These are phyloP conservation scores for Suillus variegatus DNA, from an alignment of 768 basidiomycete species.

Conservation along the genomic window DNA sequence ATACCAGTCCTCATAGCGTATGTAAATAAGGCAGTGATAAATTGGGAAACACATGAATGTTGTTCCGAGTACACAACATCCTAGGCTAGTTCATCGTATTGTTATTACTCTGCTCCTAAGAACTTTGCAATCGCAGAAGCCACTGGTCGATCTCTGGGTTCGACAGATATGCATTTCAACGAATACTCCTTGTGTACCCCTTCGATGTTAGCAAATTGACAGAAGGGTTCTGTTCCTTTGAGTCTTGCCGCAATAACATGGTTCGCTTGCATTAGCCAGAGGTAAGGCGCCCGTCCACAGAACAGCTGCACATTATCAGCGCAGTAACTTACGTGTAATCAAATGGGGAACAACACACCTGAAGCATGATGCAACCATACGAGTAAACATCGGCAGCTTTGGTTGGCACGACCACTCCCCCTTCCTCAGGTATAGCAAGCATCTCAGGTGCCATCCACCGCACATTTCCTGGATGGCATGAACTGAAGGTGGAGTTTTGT, in stretches of 20 bases:
- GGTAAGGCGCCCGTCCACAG: conserved; percentile 28
- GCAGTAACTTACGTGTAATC: neutral
- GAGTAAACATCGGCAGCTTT: conserved; percentile 37
- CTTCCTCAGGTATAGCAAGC: conserved; percentile 17
- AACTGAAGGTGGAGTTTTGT: conserved; percentile 35
- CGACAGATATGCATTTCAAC: neutral
- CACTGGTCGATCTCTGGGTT: neutral
- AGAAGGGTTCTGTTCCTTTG: neutral
- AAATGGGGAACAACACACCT: conserved; percentile 29
- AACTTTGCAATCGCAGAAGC: neutral
- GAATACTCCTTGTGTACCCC: neutral
- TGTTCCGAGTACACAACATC: neutral
- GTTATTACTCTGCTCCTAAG: neutral
- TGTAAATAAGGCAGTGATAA: neutral
- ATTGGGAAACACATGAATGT: too few relatives aligned
- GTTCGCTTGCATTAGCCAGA: conserved; percentile 12
- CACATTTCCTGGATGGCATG: conserved; percentile 31
- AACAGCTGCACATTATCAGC: conserved; percentile 15
- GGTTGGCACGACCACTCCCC: conserved; percentile 18
- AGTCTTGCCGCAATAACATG: conserved; percentile 18
- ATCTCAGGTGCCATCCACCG: conserved; percentile 44
- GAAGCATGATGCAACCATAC: conserved; percentile 38
- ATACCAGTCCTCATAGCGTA: neutral
- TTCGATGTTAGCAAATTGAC: neutral
- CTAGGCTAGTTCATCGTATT: neutral